Evolutionary conservation across 2,329 filamentous ascomycete genomes (phyloP).

Genomic region (Aureobasidium sp.): DNA sequence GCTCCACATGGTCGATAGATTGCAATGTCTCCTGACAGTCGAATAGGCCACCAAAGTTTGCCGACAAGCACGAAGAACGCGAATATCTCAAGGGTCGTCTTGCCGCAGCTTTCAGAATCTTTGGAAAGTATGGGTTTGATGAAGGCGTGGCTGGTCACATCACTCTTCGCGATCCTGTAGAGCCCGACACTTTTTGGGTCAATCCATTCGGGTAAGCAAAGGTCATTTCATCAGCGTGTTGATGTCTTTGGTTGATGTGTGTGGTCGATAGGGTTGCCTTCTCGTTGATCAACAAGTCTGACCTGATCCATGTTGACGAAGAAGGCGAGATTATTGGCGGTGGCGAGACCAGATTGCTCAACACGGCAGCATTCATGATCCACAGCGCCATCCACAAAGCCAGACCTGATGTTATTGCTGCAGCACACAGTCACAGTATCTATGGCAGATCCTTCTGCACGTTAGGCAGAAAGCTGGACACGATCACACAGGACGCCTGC

Average conservation of each 20-base stretch:
- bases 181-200: constrained; percentile 31
- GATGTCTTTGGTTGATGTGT: not conserved
- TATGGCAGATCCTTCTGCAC: constrained; percentile 38
- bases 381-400: constrained; percentile 35
- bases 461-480: constrained; percentile 36
- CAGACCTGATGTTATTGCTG: constrained; percentile 38
- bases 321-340: constrained; percentile 37
- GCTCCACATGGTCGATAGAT: not conserved
- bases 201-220: constrained; percentile 26
- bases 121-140: constrained; percentile 28
- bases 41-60: constrained; percentile 23
- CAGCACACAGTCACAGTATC: constrained; percentile 38
- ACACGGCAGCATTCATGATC: constrained; percentile 41
- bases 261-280: constrained; percentile 33
- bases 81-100: constrained; percentile 37
- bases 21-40: not conserved
- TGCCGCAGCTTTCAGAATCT: constrained; percentile 38
- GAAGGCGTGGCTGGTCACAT: constrained; percentile 35
- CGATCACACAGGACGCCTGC: constrained; percentile 37
- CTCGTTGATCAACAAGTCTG: constrained; percentile 35
- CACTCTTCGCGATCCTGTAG: constrained; percentile 32
- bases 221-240: not conserved
- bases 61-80: constrained; percentile 32
- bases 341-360: constrained; percentile 31
- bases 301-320: constrained; percentile 39